A percentile compares a stretch with the other conserved stretches of the same genome.
Evolutionary conservation across 1,284 basidiomycete species (phyloP).

Genomic region (Ustilago bromivora): DNA sequence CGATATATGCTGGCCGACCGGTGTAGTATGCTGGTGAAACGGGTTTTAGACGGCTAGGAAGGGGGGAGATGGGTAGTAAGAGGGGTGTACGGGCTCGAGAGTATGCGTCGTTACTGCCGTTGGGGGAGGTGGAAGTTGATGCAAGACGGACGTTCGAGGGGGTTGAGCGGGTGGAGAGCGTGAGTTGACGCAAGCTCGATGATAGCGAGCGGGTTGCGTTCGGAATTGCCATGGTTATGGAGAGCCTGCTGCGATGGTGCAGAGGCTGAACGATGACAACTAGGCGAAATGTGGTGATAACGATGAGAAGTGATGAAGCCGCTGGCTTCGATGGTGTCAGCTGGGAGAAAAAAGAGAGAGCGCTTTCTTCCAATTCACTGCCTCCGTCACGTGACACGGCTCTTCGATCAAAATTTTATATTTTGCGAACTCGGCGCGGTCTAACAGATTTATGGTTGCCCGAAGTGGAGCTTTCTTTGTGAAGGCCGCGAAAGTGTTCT

Average conservation of each 20-base stretch:
- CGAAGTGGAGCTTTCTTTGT: background rate
- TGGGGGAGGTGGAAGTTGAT: slow-evolving; percentile 1
- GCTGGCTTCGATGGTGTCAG: background rate
- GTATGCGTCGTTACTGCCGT: slow-evolving; percentile 10
- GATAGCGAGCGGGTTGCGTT: slow-evolving; percentile 9
- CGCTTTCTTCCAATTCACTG: slow-evolving; percentile 15
- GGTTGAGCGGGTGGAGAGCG: slow-evolving; percentile 8
- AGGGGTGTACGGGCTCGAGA: slow-evolving; percentile 18
- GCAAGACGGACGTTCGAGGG: slow-evolving; percentile 8
- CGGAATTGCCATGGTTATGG: slow-evolving; percentile 8
- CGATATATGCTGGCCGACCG: slow-evolving; percentile 82
- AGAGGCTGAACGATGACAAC: background rate
- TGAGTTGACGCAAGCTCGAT: slow-evolving; percentile 11
- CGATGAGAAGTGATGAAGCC: background rate
- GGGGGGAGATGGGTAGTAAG: slow-evolving; percentile 31
- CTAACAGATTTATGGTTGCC: slow-evolving; percentile 10
- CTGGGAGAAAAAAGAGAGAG: background rate
- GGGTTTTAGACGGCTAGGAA: slow-evolving; percentile 68
- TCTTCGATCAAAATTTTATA: slow-evolving; percentile 1
- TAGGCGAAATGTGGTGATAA: background rate
- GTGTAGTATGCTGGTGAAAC: slow-evolving; percentile 85
- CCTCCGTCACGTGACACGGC: slow-evolving; percentile 19
- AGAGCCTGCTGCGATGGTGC: background rate
- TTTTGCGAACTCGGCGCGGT: background rate
- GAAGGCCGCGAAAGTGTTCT: slow-evolving; percentile 10